Evolutionary conservation across 1,284 basidiomycete species (phyloP).

Genomic region (Sanghuangporus baumii): DNA sequence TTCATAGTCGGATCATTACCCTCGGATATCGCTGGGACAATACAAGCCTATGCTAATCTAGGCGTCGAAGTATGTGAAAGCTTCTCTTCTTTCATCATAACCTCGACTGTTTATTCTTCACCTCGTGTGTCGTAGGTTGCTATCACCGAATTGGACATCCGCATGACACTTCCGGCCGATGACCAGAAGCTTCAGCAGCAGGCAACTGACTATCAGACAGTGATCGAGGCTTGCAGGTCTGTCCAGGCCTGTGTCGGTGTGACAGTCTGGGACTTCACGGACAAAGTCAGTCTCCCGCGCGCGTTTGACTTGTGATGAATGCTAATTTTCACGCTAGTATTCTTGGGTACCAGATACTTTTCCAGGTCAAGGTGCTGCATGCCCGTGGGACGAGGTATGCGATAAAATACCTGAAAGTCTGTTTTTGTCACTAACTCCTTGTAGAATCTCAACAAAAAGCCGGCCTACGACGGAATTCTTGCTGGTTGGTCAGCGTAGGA

Average conservation of each 20-base stretch:
- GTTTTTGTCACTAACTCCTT: background rate
- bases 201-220: conserved; percentile 40
- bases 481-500: background rate
- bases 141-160: conserved; percentile 50
- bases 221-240: conserved; percentile 38
- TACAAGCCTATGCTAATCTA: conserved; percentile 40
- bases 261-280: conserved; percentile 46
- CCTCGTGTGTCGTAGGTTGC: conserved; percentile 23
- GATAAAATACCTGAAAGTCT: background rate
- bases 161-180: conserved; percentile 45
- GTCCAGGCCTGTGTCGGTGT: conserved; percentile 41
- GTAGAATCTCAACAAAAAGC: conserved; percentile 20
- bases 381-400: conserved; percentile 21
- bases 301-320: background rate
- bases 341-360: conserved; percentile 22
- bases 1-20: conserved; percentile 44
- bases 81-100: conserved; percentile 12
- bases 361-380: conserved; percentile 21
- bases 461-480: conserved; percentile 20
- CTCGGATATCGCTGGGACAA: conserved; percentile 33
- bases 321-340: conserved; percentile 10
- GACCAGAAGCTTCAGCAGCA: conserved; percentile 34
- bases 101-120: background rate
- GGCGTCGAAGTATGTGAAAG: conserved; percentile 41
- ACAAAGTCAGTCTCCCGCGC: conserved; percentile 26